Evolutionary conservation across 192 early-diverging fungal species (phyloP).

Genomic region (Entomortierella chlamydospora): DNA sequence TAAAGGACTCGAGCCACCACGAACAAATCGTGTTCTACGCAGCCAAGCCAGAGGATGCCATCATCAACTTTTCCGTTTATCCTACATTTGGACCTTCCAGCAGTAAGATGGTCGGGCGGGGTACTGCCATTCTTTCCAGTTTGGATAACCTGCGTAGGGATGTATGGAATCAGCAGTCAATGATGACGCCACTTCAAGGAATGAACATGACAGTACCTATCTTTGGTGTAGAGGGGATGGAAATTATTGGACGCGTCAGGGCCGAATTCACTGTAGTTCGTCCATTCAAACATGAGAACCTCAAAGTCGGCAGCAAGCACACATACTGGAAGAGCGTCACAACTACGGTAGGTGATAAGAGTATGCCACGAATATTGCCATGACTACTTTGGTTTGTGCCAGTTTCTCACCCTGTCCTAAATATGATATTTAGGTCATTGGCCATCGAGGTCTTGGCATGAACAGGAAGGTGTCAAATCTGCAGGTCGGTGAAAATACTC

Average conservation of each 20-base stretch:
- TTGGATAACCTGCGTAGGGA: constrained; percentile 48
- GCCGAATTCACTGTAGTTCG: constrained; percentile 74
- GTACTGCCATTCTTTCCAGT: constrained; percentile 65
- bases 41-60: constrained; percentile 57
- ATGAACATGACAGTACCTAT: constrained; percentile 70
- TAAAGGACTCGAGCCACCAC: constrained; percentile 59
- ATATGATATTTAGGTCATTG: constrained; percentile 68
- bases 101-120: constrained; percentile 64
- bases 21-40: constrained; percentile 71
- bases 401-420: not conserved
- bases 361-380: too few relatives aligned
- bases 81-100: constrained; percentile 64
- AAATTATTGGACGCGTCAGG: constrained; percentile 65
- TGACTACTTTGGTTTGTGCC: not conserved
- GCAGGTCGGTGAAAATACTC: constrained; percentile 93
- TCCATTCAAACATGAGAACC: constrained; percentile 70
- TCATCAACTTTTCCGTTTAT: constrained; percentile 67
- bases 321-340: constrained; percentile 71
- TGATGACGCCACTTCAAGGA: constrained; percentile 59
- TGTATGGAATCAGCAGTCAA: constrained; percentile 58
- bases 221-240: constrained; percentile 58
- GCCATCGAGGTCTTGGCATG: constrained; percentile 92
- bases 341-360: constrained; percentile 60
- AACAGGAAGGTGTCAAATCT: constrained; percentile 72
- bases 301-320: constrained; percentile 63